These are phyloP conservation scores for Fusarium tupiense DNA, from an alignment of 2,329 filamentous ascomycete genomes.

Conservation along the genomic window DNA sequence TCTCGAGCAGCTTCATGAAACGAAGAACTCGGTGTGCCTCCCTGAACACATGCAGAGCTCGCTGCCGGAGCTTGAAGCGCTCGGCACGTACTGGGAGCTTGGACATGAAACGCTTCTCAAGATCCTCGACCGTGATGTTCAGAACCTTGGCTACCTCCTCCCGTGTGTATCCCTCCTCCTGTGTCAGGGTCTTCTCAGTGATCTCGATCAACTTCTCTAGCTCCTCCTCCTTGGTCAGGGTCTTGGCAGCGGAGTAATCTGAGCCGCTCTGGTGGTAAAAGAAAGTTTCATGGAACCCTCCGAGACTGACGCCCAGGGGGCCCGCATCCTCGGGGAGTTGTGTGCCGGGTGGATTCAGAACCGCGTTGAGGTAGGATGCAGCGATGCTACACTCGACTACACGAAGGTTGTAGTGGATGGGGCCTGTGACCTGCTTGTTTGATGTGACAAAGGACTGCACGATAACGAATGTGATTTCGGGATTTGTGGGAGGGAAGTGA, in stretches of 20 bases:
- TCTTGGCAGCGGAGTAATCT: conserved; percentile 55
- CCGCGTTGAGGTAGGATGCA: conserved; percentile 72
- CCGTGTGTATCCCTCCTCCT: conserved; percentile 87
- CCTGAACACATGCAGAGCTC: conserved; percentile 88
- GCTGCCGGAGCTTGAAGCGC: conserved; percentile 85
- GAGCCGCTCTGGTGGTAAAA: conserved; percentile 63
- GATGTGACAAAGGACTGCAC: conserved; percentile 94
- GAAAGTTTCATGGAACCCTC: conserved; percentile 86
- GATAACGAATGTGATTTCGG: conserved; percentile 90
- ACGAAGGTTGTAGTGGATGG: conserved; percentile 94
- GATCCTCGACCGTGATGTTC: conserved; percentile 72
- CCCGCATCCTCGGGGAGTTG: conserved; percentile 79
- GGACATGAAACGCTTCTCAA: conserved; percentile 83
- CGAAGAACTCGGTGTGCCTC: conserved; percentile 87
- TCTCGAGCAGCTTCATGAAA: conserved; percentile 82
- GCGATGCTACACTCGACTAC: conserved; percentile 96
- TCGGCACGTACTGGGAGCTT: conserved; percentile 91
- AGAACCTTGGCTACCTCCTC: conserved; percentile 83
- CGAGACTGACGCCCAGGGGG: conserved; percentile 83
- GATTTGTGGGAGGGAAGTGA: conserved; percentile 80
- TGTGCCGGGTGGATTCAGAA: conserved; percentile 65
- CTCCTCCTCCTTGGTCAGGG: conserved; percentile 67
- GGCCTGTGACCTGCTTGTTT: conserved; percentile 93
- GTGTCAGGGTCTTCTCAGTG: conserved; percentile 74
- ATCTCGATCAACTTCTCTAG: conserved; percentile 77